Base-by-base conservation (phyloP, 305 asterid genomes). In the Rubia occidens region DNA sequence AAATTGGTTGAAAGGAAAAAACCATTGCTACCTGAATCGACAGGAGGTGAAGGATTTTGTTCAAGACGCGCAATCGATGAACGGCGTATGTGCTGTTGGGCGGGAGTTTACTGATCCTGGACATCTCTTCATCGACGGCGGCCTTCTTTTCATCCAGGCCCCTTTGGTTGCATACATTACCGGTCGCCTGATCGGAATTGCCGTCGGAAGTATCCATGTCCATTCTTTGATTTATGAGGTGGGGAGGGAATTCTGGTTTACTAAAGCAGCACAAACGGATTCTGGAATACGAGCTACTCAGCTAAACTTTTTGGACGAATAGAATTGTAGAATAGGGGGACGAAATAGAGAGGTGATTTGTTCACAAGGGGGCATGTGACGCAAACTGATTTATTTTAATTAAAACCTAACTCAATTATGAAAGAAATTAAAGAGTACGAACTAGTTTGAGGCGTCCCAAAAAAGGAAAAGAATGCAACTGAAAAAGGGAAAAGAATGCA, bases 21-120 rank as follows among this genome's bases (percentile, higher is more conserved):
- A n/a, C n/a, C n/a, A 20, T 15, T 6, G 18, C 11, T 54, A 89
- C 98, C 98, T 86, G 83, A 72, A 85, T 71, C 8, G 89, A 78
- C 40, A 92, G 78, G 35, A 89, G 91, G 39, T 89, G 84, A 11
- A 82, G 82, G 18, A 92, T 84, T 78, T 92, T 89, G 80, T 82
- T 81, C 79, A 92, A 76, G 68, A 92, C 89, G 1, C 93, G 85
- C 72, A 88, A 70, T n/a, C 95, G 96, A 55, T 91, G 96, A 70
- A 82, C 72, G 64, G 88, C 98, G 75, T 88, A 89, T 14, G 73
- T 66, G 80, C 96, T 89, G 76, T 82, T 88, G 14, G 80, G 73
- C 15, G 98, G 95, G 35, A 92, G 85, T 10, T 67, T 75, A 37
- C 75, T 83, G 82, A 89, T 56, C 75, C 80, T 85, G 70, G 71